Conservation (phyloP, 2,329 filamentous ascomycete genomes). For the Clonostachys solani region DNA sequence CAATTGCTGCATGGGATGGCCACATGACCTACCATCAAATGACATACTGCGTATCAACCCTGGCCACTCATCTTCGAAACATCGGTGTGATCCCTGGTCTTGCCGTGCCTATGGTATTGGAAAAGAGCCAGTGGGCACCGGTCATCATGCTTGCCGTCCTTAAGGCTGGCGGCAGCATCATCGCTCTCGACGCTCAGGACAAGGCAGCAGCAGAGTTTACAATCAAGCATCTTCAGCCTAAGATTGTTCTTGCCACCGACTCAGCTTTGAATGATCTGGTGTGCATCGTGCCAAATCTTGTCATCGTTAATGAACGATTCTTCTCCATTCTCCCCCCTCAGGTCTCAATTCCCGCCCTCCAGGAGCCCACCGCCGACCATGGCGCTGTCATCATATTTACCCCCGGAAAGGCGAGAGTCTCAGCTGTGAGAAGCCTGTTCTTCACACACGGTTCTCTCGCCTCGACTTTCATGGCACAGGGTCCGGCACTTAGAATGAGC, state of each 20-base stretch:
- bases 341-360: conserved; percentile 15
- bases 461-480: conserved; percentile 47
- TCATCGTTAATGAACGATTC: conserved; percentile 35
- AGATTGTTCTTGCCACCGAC: conserved; percentile 39
- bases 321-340: conserved; percentile 26
- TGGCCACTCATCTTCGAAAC: conserved; percentile 41
- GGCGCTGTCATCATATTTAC: conserved; percentile 60
- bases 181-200: conserved; percentile 42
- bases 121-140: conserved; percentile 66
- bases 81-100: conserved; percentile 46
- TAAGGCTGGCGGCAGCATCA: conserved; percentile 50
- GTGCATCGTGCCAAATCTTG: conserved; percentile 30
- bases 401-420: conserved; percentile 41
- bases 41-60: conserved; percentile 25
- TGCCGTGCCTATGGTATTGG: conserved; percentile 62
- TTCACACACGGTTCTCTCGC: conserved; percentile 57
- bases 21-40: conserved; percentile 35
- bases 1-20: conserved; percentile 40
- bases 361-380: conserved; percentile 33
- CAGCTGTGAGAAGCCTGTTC: conserved; percentile 47
- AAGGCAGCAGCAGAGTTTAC: conserved; percentile 32
- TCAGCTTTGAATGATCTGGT: conserved; percentile 30
- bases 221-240: conserved; percentile 35
- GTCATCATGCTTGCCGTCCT: conserved; percentile 66
- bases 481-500: conserved; percentile 41